phyloP scores from a whole-genome alignment of 495 filamentous ascomycete genomes.

The Astrothelium subdiscretum region DNA sequence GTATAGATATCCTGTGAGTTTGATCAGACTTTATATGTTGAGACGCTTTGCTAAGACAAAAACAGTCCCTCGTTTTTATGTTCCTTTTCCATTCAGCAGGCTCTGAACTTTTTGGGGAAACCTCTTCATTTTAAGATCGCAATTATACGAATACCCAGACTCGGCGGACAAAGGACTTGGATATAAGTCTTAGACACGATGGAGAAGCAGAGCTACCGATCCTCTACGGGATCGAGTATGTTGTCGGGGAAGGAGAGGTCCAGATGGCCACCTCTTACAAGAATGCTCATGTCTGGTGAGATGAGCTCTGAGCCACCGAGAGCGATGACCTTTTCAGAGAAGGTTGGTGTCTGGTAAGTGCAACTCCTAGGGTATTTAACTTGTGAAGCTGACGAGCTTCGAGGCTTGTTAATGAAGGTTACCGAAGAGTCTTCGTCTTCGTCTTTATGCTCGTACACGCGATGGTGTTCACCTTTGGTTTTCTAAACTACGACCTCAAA shows the following conservation, averaged over 20 bases:
- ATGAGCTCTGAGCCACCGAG: constrained; percentile 53
- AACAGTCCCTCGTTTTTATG: not conserved
- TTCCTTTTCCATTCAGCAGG: not conserved
- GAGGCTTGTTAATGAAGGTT: constrained; percentile 70
- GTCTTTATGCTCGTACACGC: constrained; percentile 55
- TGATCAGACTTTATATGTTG: not conserved
- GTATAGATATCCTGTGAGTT: not conserved
- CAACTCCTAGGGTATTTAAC: not conserved
- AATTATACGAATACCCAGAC: not conserved
- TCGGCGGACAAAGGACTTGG: too few species aligned
- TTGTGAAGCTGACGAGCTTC: not conserved
- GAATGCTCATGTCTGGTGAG: constrained; percentile 36
- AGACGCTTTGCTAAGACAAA: not conserved
- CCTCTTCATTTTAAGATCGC: not conserved
- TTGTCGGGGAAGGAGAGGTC: constrained; percentile 13
- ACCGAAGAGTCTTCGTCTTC: constrained; percentile 63
- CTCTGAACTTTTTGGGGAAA: not conserved
- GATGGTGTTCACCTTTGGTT: constrained; percentile 60
- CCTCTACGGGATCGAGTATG: constrained; percentile 1
- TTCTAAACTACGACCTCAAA: constrained; percentile 64
- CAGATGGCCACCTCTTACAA: constrained; percentile 26
- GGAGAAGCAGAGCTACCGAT: not conserved
- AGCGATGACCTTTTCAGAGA: constrained; percentile 41
- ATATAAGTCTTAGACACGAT: not conserved
- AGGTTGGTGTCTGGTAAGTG: constrained; percentile 32